Percentiles rank a stretch among this genome's conserved stretches.
phyloP scores from a whole-genome alignment of 441 rosid species.

The Gossypium schwendimanii region DNA sequence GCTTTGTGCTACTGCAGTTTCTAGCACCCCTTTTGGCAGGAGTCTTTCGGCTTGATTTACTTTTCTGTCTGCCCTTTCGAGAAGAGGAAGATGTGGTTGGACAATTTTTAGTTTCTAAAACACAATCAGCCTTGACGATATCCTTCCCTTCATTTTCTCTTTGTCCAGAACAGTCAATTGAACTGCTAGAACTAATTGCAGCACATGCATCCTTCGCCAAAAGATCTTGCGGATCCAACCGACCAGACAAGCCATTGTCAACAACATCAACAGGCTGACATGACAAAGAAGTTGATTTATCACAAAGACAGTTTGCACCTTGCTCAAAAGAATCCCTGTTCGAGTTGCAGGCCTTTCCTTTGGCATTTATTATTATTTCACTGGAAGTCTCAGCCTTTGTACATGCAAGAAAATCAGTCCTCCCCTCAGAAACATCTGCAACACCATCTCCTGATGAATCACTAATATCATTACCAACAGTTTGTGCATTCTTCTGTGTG shows the following conservation, averaged over 20 bases:
- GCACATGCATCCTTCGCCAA: constrained; percentile 24
- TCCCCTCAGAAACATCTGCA: constrained; percentile 26
- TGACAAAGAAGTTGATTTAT: constrained; percentile 18
- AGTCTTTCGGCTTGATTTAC: constrained; percentile 42
- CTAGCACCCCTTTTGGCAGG: constrained; percentile 34
- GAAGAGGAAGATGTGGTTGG: constrained; percentile 34
- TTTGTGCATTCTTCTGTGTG: constrained; percentile 21
- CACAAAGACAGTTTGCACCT: constrained; percentile 12
- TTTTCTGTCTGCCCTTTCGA: constrained; percentile 34
- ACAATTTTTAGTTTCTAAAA: constrained; percentile 32
- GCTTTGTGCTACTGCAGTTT: constrained; percentile 36
- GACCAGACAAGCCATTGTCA: constrained; percentile 27
- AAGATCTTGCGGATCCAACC: constrained; percentile 21
- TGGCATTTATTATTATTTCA: constrained; percentile 20
- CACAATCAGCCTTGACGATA: constrained; percentile 31
- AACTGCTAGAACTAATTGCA: constrained; percentile 26
- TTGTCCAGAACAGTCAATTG: constrained; percentile 28
- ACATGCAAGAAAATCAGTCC: constrained; percentile 28
- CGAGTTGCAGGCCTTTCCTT: constrained; percentile 23
- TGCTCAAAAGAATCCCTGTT: constrained; percentile 26
- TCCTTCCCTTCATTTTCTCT: constrained; percentile 35
- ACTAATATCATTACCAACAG: constrained; percentile 15
- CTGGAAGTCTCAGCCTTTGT: constrained; percentile 21
- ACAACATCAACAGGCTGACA: constrained; percentile 16
- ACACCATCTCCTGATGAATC: constrained; percentile 18